These are phyloP conservation scores for Exserohilum turcica DNA, from an alignment of 2,329 filamentous ascomycete species.

Conservation along the genomic window DNA sequence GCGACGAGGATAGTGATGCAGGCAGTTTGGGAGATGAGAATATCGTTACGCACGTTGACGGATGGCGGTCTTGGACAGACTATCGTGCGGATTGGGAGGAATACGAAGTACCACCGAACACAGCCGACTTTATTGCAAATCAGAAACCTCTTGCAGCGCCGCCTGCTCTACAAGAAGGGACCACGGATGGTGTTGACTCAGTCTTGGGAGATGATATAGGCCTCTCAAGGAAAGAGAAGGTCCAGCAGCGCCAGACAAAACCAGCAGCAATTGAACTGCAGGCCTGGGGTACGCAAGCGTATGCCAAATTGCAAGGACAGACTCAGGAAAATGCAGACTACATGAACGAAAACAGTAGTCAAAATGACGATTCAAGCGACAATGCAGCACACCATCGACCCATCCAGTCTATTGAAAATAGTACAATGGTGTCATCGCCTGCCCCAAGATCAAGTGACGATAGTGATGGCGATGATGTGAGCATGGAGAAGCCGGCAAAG, in stretches of 20 bases:
- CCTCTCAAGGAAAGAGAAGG: neutral
- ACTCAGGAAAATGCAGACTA: neutral
- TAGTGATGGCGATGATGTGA: neutral
- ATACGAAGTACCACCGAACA: slow-evolving; percentile 21
- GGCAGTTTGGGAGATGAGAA: slow-evolving; percentile 22
- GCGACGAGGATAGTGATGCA: slow-evolving; percentile 30
- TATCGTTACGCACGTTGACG: slow-evolving; percentile 44
- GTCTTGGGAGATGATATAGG: slow-evolving; percentile 5
- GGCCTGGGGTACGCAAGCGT: slow-evolving; percentile 24
- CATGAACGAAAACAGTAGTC: neutral
- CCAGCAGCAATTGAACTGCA: slow-evolving; percentile 22
- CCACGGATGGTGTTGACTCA: neutral
- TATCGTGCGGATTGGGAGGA: slow-evolving; percentile 59
- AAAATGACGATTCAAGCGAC: slow-evolving; percentile 6
- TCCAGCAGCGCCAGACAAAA: neutral
- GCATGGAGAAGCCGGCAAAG: neutral
- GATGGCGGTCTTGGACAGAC: slow-evolving; percentile 56
- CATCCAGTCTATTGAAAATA: slow-evolving; percentile 6
- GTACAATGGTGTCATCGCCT: neutral
- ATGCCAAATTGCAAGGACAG: slow-evolving; percentile 29
- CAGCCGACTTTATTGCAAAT: slow-evolving; percentile 25
- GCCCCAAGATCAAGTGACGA: neutral
- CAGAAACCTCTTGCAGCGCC: slow-evolving; percentile 13
- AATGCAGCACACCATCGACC: neutral
- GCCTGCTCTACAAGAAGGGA: neutral